These are phyloP conservation scores for Epichloe baconii DNA, from an alignment of 2,329 filamentous ascomycete species.

Conservation along the genomic window DNA sequence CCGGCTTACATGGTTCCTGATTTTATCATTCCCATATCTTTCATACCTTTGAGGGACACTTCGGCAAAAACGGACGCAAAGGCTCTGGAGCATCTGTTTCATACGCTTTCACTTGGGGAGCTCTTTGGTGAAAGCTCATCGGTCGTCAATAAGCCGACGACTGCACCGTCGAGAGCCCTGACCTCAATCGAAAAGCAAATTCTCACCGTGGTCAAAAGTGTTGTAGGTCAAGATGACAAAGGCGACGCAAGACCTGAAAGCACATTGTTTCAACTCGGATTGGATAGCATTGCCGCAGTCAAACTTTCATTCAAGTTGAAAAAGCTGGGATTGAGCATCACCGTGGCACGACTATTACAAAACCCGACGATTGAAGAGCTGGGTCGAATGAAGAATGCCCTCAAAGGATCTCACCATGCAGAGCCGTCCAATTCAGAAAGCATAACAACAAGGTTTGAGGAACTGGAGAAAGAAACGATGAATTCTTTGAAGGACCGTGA, in stretches of 20 bases:
- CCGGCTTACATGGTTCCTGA: conserved; percentile 8
- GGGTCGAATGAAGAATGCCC: conserved; percentile 7
- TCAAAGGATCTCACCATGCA: background rate
- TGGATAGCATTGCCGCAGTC: conserved; percentile 25
- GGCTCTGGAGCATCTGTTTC: conserved; percentile 3
- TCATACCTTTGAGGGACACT: conserved; percentile 3
- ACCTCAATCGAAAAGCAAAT: background rate
- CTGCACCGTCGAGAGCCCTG: background rate
- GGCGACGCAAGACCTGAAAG: background rate
- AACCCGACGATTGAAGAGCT: conserved; percentile 21
- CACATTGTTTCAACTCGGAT: conserved; percentile 21
- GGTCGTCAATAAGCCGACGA: background rate
- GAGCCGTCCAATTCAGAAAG: background rate
- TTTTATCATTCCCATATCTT: conserved; percentile 3
- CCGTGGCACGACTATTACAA: conserved; percentile 21
- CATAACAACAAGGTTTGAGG: background rate
- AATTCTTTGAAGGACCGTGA: background rate
- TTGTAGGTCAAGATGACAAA: background rate
- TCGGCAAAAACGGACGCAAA: conserved; percentile 5
- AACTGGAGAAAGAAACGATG: background rate
- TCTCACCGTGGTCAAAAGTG: background rate
- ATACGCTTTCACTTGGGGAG: conserved; percentile 2
- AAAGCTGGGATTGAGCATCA: conserved; percentile 19
- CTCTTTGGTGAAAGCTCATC: background rate
- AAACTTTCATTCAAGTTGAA: conserved; percentile 20